Evolutionary conservation across 257 asterid genomes (phyloP).

Genomic region (Solanum lycopersicoides): DNA sequence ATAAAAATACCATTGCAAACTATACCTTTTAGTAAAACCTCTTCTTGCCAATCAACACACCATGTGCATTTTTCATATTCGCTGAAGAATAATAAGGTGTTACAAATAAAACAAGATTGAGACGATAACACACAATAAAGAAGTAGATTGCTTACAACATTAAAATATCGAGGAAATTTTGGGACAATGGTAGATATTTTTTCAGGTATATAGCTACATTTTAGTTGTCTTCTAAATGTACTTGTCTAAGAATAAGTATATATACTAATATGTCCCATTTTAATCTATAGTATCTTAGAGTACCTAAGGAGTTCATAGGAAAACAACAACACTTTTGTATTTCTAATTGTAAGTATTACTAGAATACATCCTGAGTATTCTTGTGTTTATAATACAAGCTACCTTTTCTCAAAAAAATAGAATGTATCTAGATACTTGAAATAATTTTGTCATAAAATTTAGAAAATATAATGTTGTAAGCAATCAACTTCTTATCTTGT

Average conservation of each 20-base stretch:
- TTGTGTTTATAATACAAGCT: too few species aligned
- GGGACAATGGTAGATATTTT: neutral
- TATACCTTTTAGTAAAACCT: conserved; percentile 38
- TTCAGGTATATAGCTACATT: neutral
- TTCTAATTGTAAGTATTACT: too few species aligned
- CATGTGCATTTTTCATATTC: neutral
- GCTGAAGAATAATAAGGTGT: neutral
- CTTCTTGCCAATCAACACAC: neutral
- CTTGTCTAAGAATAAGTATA: neutral
- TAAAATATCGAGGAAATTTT: too few species aligned
- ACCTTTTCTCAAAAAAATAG: too few species aligned
- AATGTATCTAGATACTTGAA: neutral
- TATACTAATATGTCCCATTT: neutral
- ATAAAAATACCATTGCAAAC: neutral
- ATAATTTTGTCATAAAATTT: neutral
- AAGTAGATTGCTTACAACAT: neutral
- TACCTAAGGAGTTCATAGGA: too few species aligned
- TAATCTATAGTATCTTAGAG: too few species aligned
- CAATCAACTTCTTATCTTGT: neutral
- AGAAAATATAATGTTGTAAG: neutral
- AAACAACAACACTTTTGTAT: too few species aligned
- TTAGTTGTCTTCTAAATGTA: neutral
- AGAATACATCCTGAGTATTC: too few species aligned
- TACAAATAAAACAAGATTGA: neutral
- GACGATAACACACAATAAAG: neutral